These are phyloP conservation scores for Sicyos baderoa DNA, from an alignment of 306 rosid genomes.

Conservation along the genomic window DNA sequence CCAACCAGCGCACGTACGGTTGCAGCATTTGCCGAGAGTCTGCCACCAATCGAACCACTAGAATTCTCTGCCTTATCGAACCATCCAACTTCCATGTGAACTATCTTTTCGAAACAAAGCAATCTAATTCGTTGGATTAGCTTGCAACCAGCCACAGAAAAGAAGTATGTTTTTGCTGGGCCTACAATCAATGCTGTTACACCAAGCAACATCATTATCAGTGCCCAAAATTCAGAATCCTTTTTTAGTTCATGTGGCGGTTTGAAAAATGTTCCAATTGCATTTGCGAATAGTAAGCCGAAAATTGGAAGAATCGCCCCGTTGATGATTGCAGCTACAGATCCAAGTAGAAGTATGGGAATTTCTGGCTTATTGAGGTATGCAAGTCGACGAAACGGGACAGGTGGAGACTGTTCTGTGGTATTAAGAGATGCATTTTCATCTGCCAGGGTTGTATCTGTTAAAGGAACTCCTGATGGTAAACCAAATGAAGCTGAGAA, in stretches of 20 bases:
- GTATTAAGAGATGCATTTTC: conserved; percentile 18
- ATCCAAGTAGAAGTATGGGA: conserved; percentile 45
- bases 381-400: conserved; percentile 45
- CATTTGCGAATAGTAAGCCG: conserved; percentile 39
- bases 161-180: conserved; percentile 46
- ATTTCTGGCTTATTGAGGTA: conserved; percentile 72
- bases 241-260: conserved; percentile 44
- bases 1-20: conserved; percentile 52
- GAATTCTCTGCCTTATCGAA: conserved; percentile 61
- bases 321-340: conserved; percentile 42
- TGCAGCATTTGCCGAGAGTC: conserved; percentile 66
- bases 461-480: conserved; percentile 26
- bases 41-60: conserved; percentile 63
- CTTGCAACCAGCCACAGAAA: conserved; percentile 61
- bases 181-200: conserved; percentile 25
- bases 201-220: conserved; percentile 38
- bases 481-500: conserved; percentile 31
- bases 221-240: conserved; percentile 60
- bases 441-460: conserved; percentile 18
- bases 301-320: conserved; percentile 43
- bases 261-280: conserved; percentile 49
- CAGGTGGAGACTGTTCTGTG: conserved; percentile 28
- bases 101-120: conserved; percentile 58
- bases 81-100: conserved; percentile 74
- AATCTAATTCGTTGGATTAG: conserved; percentile 47